Conservation (phyloP, 1,284 basidiomycete species). For the Ceratobasidium sp. region DNA sequence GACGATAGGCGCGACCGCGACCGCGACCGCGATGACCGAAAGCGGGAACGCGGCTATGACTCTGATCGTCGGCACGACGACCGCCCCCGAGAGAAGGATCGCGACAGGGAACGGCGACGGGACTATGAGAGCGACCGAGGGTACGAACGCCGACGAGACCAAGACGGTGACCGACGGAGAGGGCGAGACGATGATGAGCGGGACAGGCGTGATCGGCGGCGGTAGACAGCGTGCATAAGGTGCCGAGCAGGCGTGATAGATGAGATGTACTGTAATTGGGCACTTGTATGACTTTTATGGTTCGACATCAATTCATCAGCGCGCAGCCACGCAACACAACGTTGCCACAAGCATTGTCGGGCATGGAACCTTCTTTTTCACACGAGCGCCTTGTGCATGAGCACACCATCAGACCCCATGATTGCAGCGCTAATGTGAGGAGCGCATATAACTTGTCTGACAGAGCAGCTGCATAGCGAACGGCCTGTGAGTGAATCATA, state of each 20-base stretch:
- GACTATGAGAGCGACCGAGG: conserved; percentile 54
- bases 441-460: not conserved
- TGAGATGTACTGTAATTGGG: too few relatives aligned
- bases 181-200: conserved; percentile 53
- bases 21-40: conserved; percentile 51
- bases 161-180: conserved; percentile 54
- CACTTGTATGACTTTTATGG: too few relatives aligned
- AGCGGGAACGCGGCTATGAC: conserved; percentile 52
- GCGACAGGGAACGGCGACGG: conserved; percentile 44
- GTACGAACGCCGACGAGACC: conserved; percentile 53
- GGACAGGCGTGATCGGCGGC: conserved; percentile 32
- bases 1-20: conserved; percentile 51
- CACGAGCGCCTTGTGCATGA: conserved; percentile 22
- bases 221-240: not conserved
- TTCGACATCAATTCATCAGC: not conserved
- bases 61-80: conserved; percentile 50
- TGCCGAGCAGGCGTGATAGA: too few relatives aligned
- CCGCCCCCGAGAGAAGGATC: conserved; percentile 49
- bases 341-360: not conserved
- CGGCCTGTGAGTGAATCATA: not conserved
- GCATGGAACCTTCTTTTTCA: conserved; percentile 31
- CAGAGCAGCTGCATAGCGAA: not conserved
- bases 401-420: conserved; percentile 29
- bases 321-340: not conserved
- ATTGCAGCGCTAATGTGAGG: conserved; percentile 2